Evolutionary conservation across 1,284 basidiomycete species (phyloP).

Genomic region (Malassezia sympodialis): DNA sequence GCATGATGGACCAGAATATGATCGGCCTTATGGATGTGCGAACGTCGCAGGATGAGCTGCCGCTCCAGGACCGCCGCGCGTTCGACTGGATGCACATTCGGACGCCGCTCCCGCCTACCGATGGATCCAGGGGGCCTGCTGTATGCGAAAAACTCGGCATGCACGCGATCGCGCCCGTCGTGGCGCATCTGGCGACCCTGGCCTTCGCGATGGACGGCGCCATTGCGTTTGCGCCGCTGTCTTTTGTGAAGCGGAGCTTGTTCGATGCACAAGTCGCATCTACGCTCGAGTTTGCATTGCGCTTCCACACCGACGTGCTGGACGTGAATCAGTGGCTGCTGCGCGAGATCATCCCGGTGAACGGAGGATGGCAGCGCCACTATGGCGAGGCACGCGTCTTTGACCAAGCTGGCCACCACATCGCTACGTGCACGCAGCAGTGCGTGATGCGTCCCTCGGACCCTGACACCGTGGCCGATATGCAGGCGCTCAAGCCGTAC

Average conservation of each 20-base stretch:
- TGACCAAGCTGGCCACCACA: constrained; percentile 19
- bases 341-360: constrained; percentile 27
- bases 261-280: constrained; percentile 24
- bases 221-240: constrained; percentile 37
- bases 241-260: constrained; percentile 23
- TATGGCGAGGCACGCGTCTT: constrained; percentile 25
- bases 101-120: constrained; percentile 4
- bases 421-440: constrained; percentile 27
- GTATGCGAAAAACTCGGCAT: not conserved
- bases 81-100: constrained; percentile 24
- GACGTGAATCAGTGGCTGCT: constrained; percentile 28
- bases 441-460: constrained; percentile 20
- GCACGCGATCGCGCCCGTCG: constrained; percentile 7
- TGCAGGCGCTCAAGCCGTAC: not conserved
- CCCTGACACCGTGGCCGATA: not conserved
- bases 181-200: constrained; percentile 17
- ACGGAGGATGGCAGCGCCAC: constrained; percentile 26
- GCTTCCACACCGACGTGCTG: constrained; percentile 27
- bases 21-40: constrained; percentile 10
- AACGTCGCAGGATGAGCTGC: constrained; percentile 11
- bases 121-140: not conserved
- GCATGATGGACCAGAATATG: constrained; percentile 12
- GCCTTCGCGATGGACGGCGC: constrained; percentile 33
- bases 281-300: constrained; percentile 35
- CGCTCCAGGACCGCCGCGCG: constrained; percentile 12